Conservation (phyloP, 495 filamentous ascomycete genomes). For the Podospora didyma region DNA sequence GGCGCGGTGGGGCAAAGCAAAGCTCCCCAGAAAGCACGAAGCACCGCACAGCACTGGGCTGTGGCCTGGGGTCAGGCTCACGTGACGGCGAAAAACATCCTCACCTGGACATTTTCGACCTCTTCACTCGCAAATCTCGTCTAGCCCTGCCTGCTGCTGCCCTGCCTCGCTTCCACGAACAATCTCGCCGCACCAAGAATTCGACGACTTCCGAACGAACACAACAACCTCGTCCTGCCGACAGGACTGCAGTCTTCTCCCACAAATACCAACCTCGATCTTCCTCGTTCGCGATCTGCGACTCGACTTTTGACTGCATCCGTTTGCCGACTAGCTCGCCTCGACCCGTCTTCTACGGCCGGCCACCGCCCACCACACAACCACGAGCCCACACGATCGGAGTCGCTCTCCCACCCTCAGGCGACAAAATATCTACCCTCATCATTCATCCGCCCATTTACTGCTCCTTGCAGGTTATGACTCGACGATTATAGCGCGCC, state of each 20-base stretch:
- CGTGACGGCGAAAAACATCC: conserved; percentile 9
- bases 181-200: not conserved
- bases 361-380: too few species aligned
- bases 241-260: not conserved
- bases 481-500: conserved; percentile 5
- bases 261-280: not conserved
- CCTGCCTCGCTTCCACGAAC: conserved; percentile 4
- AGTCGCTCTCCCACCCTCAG: too few species aligned
- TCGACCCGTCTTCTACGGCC: too few species aligned
- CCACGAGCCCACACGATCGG: too few species aligned
- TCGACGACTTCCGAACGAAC: not conserved
- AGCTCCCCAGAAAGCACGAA: not conserved
- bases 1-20: not conserved
- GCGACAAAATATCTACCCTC: too few species aligned
- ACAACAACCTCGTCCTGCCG: not conserved
- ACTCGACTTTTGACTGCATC: not conserved
- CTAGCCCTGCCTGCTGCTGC: conserved; percentile 8
- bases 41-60: not conserved
- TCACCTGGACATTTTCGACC: conserved; percentile 9
- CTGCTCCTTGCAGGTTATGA: conserved; percentile 7
- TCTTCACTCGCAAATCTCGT: conserved; percentile 8
- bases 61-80: not conserved
- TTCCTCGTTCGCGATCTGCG: not conserved
- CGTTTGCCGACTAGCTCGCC: too few species aligned
- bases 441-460: not conserved